These are phyloP conservation scores for Colletotrichum sojae DNA, from an alignment of 2,329 filamentous ascomycete genomes.

Conservation along the genomic window DNA sequence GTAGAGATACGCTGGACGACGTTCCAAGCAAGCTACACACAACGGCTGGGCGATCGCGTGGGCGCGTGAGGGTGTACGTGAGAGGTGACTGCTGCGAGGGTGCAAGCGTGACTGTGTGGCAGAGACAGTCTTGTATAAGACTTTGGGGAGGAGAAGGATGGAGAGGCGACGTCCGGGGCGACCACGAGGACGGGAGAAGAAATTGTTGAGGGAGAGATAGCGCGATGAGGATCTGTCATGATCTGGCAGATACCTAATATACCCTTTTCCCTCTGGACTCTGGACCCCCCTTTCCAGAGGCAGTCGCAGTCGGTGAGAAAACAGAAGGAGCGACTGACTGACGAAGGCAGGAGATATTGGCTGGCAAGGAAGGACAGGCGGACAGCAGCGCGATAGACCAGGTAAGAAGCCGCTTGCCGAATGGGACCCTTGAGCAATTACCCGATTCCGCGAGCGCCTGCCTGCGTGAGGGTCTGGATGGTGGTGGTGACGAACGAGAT, in stretches of 20 bases:
- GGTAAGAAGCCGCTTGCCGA: conserved; percentile 29
- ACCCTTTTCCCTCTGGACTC: conserved; percentile 11
- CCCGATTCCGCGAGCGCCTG: conserved; percentile 20
- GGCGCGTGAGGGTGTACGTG: conserved; percentile 6
- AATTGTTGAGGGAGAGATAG: conserved; percentile 17
- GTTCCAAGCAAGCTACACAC: background rate
- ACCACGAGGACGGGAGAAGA: conserved; percentile 23
- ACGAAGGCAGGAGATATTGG: conserved; percentile 2
- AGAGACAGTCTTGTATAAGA: conserved; percentile 23
- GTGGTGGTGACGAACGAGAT: conserved; percentile 22
- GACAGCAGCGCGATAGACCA: conserved; percentile 19
- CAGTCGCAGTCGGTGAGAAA: conserved; percentile 35
- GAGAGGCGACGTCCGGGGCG: background rate
- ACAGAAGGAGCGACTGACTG: background rate
- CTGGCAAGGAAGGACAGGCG: conserved; percentile 27
- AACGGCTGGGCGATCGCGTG: conserved; percentile 1
- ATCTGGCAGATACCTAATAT: conserved; percentile 39
- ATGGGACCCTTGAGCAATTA: conserved; percentile 33
- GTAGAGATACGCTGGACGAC: conserved; percentile 9
- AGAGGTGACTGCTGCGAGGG: conserved; percentile 1
- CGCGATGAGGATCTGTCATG: conserved; percentile 26
- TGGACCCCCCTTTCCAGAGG: conserved; percentile 13
- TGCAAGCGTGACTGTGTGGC: background rate
- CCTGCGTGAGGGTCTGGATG: conserved; percentile 17
- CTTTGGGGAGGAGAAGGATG: background rate